Evolutionary conservation across 78 protist species (phyloP).

Genomic region (Salpingoeca rosetta): DNA sequence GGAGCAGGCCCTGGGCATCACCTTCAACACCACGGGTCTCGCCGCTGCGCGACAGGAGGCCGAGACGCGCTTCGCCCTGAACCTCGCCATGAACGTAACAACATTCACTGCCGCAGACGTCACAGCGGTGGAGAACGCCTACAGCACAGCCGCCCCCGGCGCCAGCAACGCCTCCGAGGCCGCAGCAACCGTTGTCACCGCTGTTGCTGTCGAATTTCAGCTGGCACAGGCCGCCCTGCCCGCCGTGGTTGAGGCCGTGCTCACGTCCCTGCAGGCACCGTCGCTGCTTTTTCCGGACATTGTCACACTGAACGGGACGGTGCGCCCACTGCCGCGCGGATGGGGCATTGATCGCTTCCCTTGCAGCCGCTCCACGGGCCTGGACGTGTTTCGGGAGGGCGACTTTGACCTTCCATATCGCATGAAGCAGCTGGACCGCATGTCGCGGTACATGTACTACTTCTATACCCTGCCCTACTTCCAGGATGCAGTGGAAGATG

Average conservation of each 20-base stretch:
- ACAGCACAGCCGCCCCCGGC: no score
- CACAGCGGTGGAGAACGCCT: no score
- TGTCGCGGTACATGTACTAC: not conserved
- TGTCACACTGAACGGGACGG: not conserved
- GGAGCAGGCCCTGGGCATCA: no score
- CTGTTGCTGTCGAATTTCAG: no score
- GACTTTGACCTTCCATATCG: not conserved
- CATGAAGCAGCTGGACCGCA: not conserved
- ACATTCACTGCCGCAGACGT: no score
- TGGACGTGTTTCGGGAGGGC: not conserved
- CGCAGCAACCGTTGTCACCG: no score
- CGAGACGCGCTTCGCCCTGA: no score
- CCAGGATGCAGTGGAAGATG: not conserved
- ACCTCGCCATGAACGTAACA: no score
- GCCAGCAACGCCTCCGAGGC: no score
- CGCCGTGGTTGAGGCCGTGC: not conserved
- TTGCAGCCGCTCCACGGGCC: not conserved
- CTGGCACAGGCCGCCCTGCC: no score
- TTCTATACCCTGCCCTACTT: not conserved
- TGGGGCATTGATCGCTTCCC: constrained; percentile 5
- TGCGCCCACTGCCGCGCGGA: not conserved
- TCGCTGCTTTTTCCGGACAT: not conserved
- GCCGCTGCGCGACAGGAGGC: no score
- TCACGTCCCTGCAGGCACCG: not conserved
- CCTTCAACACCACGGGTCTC: no score